A percentile compares a stretch with the other conserved stretches of the same genome.
These are phyloP conservation scores for Aciculosporium take DNA, from an alignment of 2,329 filamentous ascomycete genomes.

Conservation along the genomic window DNA sequence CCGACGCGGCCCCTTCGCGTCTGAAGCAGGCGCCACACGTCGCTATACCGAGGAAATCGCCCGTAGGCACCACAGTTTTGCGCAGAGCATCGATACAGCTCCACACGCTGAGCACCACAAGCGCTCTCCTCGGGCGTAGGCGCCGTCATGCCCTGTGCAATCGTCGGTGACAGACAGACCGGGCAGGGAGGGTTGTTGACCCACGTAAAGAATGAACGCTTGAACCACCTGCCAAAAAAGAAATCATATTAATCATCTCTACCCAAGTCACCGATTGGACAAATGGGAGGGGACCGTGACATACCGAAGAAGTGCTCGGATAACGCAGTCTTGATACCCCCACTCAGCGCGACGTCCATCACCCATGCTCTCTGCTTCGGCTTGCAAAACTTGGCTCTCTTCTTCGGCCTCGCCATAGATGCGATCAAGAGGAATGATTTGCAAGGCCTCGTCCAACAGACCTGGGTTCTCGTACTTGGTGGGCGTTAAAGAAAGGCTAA, in stretches of 20 bases:
- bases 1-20: conserved; percentile 75
- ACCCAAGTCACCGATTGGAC: too few relatives aligned
- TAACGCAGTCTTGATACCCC: conserved; percentile 96
- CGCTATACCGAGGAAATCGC: conserved; percentile 85
- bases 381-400: conserved; percentile 74
- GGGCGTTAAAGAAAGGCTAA: conserved; percentile 76
- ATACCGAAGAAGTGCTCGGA: conserved; percentile 71
- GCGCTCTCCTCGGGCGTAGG: conserved; percentile 82
- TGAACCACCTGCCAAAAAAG: conserved; percentile 64
- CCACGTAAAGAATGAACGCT: conserved; percentile 86
- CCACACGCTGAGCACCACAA: conserved; percentile 73
- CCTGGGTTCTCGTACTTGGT: conserved; percentile 95
- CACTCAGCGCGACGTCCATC: conserved; percentile 70
- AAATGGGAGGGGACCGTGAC: conserved; percentile 18
- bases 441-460: conserved; percentile 78
- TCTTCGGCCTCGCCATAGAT: conserved; percentile 93
- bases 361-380: conserved; percentile 76
- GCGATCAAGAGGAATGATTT: conserved; percentile 72
- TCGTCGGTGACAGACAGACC: conserved; percentile 67
- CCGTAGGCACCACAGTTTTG: conserved; percentile 63
- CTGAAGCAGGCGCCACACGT: conserved; percentile 85
- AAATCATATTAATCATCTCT: too few relatives aligned
- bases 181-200: conserved; percentile 89
- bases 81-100: conserved; percentile 78
- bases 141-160: conserved; percentile 67